Evolutionary conservation across 2,329 filamentous ascomycete species (phyloP), one percentile per base, ranked within the genome.

Genomic region (Incumbomyces lentus): DNA sequence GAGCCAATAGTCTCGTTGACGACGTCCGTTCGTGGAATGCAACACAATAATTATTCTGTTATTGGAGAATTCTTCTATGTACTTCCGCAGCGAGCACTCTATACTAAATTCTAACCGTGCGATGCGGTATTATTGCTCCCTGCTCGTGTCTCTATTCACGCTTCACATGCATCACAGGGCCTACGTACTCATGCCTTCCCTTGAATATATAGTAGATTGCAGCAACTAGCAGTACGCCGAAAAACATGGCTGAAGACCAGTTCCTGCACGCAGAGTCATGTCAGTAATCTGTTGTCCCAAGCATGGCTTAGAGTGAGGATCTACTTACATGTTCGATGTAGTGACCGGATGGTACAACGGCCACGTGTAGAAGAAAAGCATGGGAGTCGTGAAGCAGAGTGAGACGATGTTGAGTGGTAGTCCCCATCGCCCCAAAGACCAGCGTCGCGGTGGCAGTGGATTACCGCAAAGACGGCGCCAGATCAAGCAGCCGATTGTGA

Each of bases 401-500:
- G 64, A 56, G 2, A 62, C 51, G 66, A 46, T 68, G 48, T 40
- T 60, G 65, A 48, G 57, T 61, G 14, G 54, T 50, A 54, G 22
- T 14, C 52, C 51, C 38, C 58, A 66, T 16, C 58, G 60, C 2
- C 72, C 71, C 3, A 75, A 61, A 16, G 57, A 60, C 64, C 65
- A 72, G 19, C 68, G 64, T 1, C 60, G 59, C 3, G 58, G 52
- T 0, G 67, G 69, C 2, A 73, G 59, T 0, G 64, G 61, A n/a
- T 68, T 48, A 13, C 49, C 59, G 14, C 59, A 57, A 22, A 47
- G 39, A 14, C 69, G 66, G 14, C 67, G 63, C 47, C 63, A 66
- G 36, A 72, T 60, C 3, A 74, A 59, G 46, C 67, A 71, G 31
- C 62, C 58, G 44, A 73, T 69, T 18, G 68, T 69, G 36, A 74